A percentile compares a stretch with the other conserved stretches of the same genome.
phyloP scores from a whole-genome alignment of 495 filamentous ascomycete genomes.

The Penicillium atrosanguineum region DNA sequence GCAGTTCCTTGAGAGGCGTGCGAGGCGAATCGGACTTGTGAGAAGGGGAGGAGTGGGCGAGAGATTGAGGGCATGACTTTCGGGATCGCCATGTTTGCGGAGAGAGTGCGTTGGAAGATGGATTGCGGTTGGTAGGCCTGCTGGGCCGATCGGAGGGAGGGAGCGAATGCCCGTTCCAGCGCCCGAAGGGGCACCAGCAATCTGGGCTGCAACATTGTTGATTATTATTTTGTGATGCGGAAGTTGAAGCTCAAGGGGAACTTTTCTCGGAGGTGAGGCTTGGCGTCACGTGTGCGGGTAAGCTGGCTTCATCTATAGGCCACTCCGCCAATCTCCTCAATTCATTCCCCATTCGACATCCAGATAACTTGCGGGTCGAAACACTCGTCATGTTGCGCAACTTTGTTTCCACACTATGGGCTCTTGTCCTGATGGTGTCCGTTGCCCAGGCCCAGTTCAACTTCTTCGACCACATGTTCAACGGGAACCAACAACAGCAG shows the following conservation, averaged over 20 bases:
- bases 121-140: slow-evolving; percentile 24
- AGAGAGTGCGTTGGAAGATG: slow-evolving; percentile 39
- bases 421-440: slow-evolving; percentile 48
- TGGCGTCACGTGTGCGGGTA: slow-evolving; percentile 31
- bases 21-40: slow-evolving; percentile 67
- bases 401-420: slow-evolving; percentile 30
- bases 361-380: not conserved
- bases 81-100: slow-evolving; percentile 29
- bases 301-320: slow-evolving; percentile 31
- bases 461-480: slow-evolving; percentile 88
- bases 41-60: slow-evolving; percentile 32
- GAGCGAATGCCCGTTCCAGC: slow-evolving; percentile 37
- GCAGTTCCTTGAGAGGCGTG: slow-evolving; percentile 87
- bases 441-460: slow-evolving; percentile 70
- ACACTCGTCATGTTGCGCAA: slow-evolving; percentile 28
- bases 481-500: slow-evolving; percentile 53
- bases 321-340: not conserved
- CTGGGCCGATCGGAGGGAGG: slow-evolving; percentile 27
- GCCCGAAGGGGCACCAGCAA: slow-evolving; percentile 39
- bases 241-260: slow-evolving; percentile 27
- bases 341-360: not conserved
- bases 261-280: slow-evolving; percentile 38
- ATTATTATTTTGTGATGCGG: slow-evolving; percentile 15
- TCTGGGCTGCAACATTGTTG: slow-evolving; percentile 42
- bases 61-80: slow-evolving; percentile 27